Evolutionary conservation across 371 early-diverging fungal genomes (phyloP), one percentile per base, ranked within the genome.

Genomic region (Syncephalastrum monosporum): DNA sequence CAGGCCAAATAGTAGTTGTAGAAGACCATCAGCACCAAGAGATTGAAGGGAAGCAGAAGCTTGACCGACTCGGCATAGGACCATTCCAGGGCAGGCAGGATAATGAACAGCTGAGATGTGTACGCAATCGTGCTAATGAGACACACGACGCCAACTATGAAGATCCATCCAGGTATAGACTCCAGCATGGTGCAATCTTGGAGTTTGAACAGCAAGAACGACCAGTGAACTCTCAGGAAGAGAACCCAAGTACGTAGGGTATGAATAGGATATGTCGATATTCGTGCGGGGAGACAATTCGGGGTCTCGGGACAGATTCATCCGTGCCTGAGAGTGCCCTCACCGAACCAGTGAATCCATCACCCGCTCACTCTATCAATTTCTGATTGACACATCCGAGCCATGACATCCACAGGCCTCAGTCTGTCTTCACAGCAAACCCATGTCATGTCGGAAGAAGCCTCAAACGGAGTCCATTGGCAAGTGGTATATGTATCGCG

Each of bases 1-100:
- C 83, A 83, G 3, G 90, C 91, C 15, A 92, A 75, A 58, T 83
- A 90, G 68, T 95, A 97, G 78, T 95, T 93, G 65, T 83, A 76
- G 71, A 81, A 87, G 3, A 91, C 76, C 56, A 87, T 73, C 33
- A 83, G 67, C 2, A 91, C 82, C n/a, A 82, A 59, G 5, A 81
- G 19, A 64, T 92, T 87, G 63, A 92, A 86, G 12, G 85, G 82
- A 43, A 70, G 64, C 8, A 88, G 72, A 24, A 79, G 69, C 50
- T 76, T 55, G 27, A 73, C 13, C 12, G 61, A 48, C 3, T 47
- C 53, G 14, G 56, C 25, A 8, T 58, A 45, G 60, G 54, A 57
- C 29, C 61, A 63, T 25, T 59, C 70, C 27, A 73, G 63, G 12
- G 73, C 68, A 38, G 66, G 67, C 13, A 64, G 49, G 45, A 76